Base-by-base conservation (phyloP, 805 yeast genomes). In the Danielozyma ontarioensis region DNA sequence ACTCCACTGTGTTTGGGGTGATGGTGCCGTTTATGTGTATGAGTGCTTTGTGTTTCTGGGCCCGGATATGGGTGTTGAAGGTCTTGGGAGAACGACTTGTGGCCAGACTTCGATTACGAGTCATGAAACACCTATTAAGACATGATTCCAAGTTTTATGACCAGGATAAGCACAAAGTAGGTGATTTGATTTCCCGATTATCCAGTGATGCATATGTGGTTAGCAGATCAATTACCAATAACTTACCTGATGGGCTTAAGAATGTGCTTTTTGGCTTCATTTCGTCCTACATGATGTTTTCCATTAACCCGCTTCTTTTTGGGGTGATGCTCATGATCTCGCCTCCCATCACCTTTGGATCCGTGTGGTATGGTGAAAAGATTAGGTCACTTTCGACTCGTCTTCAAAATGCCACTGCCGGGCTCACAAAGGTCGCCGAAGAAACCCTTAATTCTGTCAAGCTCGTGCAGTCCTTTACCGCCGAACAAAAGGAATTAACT, bases 171-270 rank as follows among this genome's bases (percentile, higher is more conserved):
- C 63, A 67, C 46, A 66, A 66, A 45, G 70, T 68, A 2, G 72
- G 72, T 13, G 72, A 67, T 40, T 59, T 67, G 41, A 63, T 67
- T 31, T 62, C 69, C 10, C 50, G 72, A 31, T 55, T 66, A 25
- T 61, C 69, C 4, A 60, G 68, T 40, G 72, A 67, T 45, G 72
- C 72, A 2, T 66, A 65, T 40, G 63, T 67, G n/a, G 72, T 67
- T 11, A 59, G 68, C 8, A 49, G 67, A 28, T 64, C 70, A 2
- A 59, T 67, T 32, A 67, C 71, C 10, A 53, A 62, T 22, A 65
- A 62, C 40, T 48, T 67, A 29, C 71, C 72, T 3, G 72, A 67
- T 40, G 72, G 72, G 8, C 50, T 67, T 35, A 67, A 67, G 32
- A 65, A 67, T 35, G 52, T 62, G 23, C 51, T 67, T 7, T 67